Conservation (phyloP, 192 early-diverging fungal species). For the Podila clonocystis region DNA sequence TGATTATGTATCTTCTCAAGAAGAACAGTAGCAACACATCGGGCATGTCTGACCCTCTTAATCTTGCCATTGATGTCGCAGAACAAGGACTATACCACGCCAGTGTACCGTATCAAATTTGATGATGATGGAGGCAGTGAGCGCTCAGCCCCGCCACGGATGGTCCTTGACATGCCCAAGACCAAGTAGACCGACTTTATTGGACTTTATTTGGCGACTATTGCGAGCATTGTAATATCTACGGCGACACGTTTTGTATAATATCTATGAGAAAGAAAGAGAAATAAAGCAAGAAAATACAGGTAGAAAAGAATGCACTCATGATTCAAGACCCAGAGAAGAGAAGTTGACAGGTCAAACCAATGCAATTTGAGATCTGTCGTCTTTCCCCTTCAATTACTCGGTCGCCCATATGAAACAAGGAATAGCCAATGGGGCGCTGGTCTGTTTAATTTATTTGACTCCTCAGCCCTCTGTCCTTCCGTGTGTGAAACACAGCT, state of each 20-base stretch:
- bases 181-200: constrained; percentile 8
- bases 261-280: too few relatives aligned
- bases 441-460: background rate
- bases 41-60: background rate
- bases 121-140: constrained; percentile 51
- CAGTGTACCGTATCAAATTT: constrained; percentile 45
- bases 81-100: constrained; percentile 29
- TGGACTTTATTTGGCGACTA: background rate
- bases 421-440: background rate
- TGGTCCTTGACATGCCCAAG: constrained; percentile 51
- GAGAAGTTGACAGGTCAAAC: background rate
- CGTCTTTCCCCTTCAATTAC: too few relatives aligned
- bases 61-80: background rate
- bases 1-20: background rate
- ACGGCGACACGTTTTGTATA: too few relatives aligned
- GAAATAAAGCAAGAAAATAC: too few relatives aligned
- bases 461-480: background rate
- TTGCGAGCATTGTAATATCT: too few relatives aligned
- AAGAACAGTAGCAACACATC: background rate
- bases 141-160: constrained; percentile 40
- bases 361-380: background rate
- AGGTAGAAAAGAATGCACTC: background rate
- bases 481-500: too few relatives aligned
- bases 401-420: background rate
- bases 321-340: background rate